Evolutionary conservation across 768 basidiomycete species (phyloP).

Genomic region (Phlegmacium glaucopus): DNA sequence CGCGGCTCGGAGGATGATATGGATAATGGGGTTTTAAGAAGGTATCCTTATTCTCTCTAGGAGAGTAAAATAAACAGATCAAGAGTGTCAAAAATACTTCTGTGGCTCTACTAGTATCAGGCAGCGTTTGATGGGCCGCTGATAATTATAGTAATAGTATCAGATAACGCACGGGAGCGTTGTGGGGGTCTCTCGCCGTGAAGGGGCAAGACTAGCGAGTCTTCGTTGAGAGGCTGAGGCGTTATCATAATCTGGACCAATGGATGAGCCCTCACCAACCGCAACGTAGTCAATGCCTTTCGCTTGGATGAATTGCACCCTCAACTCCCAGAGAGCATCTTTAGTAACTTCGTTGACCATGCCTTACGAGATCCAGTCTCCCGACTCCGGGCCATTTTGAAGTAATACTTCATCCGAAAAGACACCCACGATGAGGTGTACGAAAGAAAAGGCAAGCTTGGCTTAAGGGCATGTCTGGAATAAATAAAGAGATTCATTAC

Average conservation of each 20-base stretch:
- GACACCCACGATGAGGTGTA: too few species aligned
- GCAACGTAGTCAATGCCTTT: constrained; percentile 80
- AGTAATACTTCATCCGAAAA: too few species aligned
- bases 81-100: too few species aligned
- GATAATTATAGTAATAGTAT: not conserved
- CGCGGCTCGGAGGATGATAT: too few species aligned
- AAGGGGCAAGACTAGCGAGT: constrained; percentile 7
- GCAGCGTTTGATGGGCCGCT: too few species aligned
- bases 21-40: not conserved
- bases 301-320: constrained; percentile 60
- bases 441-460: too few species aligned
- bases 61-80: not conserved
- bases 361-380: too few species aligned
- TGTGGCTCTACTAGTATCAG: too few species aligned
- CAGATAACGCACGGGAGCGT: too few species aligned
- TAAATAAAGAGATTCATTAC: too few species aligned
- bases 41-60: not conserved
- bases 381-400: too few species aligned
- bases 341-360: constrained; percentile 31
- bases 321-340: constrained; percentile 79
- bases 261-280: constrained; percentile 83
- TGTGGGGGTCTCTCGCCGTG: constrained; percentile 16
- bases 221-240: constrained; percentile 36
- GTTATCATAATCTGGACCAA: constrained; percentile 65
- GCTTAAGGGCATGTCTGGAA: too few species aligned